phyloP scores from a whole-genome alignment of 2,329 filamentous ascomycete genomes.

The Aureobasidium sp. region DNA sequence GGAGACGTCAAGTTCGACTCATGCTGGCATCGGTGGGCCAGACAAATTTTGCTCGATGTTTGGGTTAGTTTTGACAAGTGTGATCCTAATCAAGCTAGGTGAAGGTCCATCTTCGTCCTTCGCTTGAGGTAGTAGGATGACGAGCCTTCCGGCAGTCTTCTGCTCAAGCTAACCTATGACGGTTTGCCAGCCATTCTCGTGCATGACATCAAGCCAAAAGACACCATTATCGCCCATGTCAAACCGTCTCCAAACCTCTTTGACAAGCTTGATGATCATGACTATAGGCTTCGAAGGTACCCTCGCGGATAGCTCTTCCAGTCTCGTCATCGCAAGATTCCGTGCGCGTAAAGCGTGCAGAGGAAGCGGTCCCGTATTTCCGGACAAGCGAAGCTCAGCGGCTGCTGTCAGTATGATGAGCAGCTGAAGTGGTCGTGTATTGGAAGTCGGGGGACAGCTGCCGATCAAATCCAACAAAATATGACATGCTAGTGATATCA shows the following conservation, averaged over 20 bases:
- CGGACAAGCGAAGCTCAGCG: constrained; percentile 43
- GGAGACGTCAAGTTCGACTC: too few species aligned
- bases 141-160: not conserved
- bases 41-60: too few species aligned
- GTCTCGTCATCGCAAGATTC: constrained; percentile 41
- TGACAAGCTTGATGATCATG: constrained; percentile 44
- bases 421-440: constrained; percentile 49
- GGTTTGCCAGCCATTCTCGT: constrained; percentile 52
- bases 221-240: constrained; percentile 44
- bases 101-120: not conserved
- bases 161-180: constrained; percentile 40
- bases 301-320: constrained; percentile 37
- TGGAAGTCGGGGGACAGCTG: constrained; percentile 46
- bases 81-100: not conserved
- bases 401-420: constrained; percentile 48
- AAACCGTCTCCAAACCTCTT: constrained; percentile 47
- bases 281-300: constrained; percentile 48
- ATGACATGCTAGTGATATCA: constrained; percentile 47
- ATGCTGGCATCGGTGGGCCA: too few species aligned
- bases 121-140: not conserved
- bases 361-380: not conserved
- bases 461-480: constrained; percentile 43
- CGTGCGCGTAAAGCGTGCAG: constrained; percentile 37
- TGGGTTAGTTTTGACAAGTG: too few species aligned
- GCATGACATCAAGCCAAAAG: constrained; percentile 54